Base-by-base conservation (phyloP, 176 grass and related monocot genomes). In the Eragrostis curvula region DNA sequence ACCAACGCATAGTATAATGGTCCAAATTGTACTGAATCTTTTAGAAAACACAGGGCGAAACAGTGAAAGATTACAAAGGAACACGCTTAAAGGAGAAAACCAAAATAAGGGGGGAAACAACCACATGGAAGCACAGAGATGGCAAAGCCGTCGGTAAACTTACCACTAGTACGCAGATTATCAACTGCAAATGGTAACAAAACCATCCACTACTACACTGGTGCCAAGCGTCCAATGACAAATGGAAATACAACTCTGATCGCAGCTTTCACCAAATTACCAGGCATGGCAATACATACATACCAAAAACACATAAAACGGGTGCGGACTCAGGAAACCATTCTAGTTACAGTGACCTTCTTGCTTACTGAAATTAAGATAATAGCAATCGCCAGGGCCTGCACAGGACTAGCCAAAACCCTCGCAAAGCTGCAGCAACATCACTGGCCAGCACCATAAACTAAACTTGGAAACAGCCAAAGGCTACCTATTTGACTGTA, bases 381-480 rank as follows among this genome's bases (percentile, higher is more conserved):
- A 8, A 68, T 8, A 43, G 18, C 18, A 68, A 9, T 41, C 18
- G 6, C 18, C 36, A 67, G 64, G 62, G 29, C 64, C 36, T 36
- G 36, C 20, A 25, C 70, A 52, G 8, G 13, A 49, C 23, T 29
- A 45, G 16, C 40, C 39, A 52, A 39, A 73, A 29, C 29, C 71
- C 27, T 6, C 16, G 53, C 20, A n/a, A 23, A 11, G 23, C n/a
- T n/a, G 12, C 30, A 36, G 9, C 20, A 24, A 36, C 5, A 57
- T 57, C 7, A 42, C 72, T 57, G 36, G 51, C 30, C n/a, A n/a
- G n/a, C n/a, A n/a, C n/a, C n/a, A n/a, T n/a, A n/a, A n/a, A n/a
- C n/a, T n/a, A n/a, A n/a, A 50, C 75, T 79, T 25, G 75, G 75
- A 29, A 79, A 65, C 59, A 65, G 25, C 48, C 48, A 73, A 12